Evolutionary conservation across 371 early-diverging fungal genomes (phyloP).

Genomic region (Chytridium lagenaria): DNA sequence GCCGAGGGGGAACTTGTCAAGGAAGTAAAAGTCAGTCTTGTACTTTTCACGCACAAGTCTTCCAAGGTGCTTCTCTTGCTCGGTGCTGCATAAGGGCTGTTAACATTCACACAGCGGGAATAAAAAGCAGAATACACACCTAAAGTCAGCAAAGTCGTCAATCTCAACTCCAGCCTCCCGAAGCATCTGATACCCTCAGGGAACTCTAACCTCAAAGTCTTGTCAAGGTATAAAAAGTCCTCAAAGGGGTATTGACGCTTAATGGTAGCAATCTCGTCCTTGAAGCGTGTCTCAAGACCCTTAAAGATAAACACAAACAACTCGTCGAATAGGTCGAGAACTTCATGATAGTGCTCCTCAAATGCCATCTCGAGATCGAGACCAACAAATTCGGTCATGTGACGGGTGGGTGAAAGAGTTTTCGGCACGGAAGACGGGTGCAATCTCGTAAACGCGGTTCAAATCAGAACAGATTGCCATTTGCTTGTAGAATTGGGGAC

Average conservation of each 20-base stretch:
- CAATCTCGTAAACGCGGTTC: slow-evolving; percentile 99
- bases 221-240: slow-evolving; percentile 85
- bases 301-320: slow-evolving; percentile 94
- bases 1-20: slow-evolving; percentile 98
- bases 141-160: slow-evolving; percentile 94
- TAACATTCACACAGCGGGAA: neutral
- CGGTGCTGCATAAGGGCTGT: slow-evolving; percentile 65
- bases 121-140: slow-evolving; percentile 27
- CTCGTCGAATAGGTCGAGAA: slow-evolving; percentile 89
- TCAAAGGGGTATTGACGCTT: slow-evolving; percentile 93
- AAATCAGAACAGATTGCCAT: slow-evolving; percentile 99
- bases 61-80: slow-evolving; percentile 94
- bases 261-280: slow-evolving; percentile 86
- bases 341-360: slow-evolving; percentile 97
- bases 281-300: slow-evolving; percentile 81
- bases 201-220: slow-evolving; percentile 89
- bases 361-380: slow-evolving; percentile 99
- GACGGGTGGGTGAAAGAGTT: slow-evolving; percentile 98
- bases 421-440: slow-evolving; percentile 99
- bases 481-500: slow-evolving; percentile 99
- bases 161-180: slow-evolving; percentile 90
- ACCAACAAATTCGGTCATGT: slow-evolving; percentile 99
- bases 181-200: slow-evolving; percentile 92
- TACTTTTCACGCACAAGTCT: slow-evolving; percentile 93
- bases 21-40: slow-evolving; percentile 98